A percentile compares a stretch with the other conserved stretches of the same genome.
Evolutionary conservation across 2,329 filamentous ascomycete genomes (phyloP).

Genomic region (Calonectria naviculata): DNA sequence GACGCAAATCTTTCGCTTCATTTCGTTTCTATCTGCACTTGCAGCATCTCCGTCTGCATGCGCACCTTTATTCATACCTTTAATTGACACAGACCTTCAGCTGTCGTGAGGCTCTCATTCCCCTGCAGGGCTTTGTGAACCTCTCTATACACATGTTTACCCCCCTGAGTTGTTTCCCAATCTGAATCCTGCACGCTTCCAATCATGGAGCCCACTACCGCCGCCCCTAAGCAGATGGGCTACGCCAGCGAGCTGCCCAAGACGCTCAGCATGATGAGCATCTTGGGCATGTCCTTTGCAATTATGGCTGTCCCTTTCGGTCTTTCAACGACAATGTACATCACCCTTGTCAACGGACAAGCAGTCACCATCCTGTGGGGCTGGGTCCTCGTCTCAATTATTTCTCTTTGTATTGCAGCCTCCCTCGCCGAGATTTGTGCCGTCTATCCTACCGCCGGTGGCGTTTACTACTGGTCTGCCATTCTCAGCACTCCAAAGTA

Average conservation of each 20-base stretch:
- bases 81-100: not conserved
- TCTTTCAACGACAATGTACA: constrained; percentile 57
- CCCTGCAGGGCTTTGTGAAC: not conserved
- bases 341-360: constrained; percentile 74
- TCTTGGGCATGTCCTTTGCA: constrained; percentile 59
- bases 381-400: constrained; percentile 69
- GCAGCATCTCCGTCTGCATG: constrained; percentile 15
- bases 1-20: not conserved
- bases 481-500: constrained; percentile 69
- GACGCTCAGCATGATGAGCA: constrained; percentile 59
- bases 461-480: constrained; percentile 80
- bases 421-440: constrained; percentile 79
- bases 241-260: constrained; percentile 60
- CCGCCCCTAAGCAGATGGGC: constrained; percentile 47
- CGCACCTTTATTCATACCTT: constrained; percentile 12
- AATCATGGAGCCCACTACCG: constrained; percentile 24
- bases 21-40: constrained; percentile 14
- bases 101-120: not conserved
- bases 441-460: constrained; percentile 69
- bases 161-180: not conserved
- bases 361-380: constrained; percentile 80
- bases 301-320: constrained; percentile 63
- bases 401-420: constrained; percentile 77
- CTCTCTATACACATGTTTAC: not conserved
- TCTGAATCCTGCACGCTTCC: not conserved